A percentile compares a stretch with the other conserved stretches of the same genome.
Evolutionary conservation across 2,329 filamentous ascomycete genomes (phyloP).

Genomic region (Exserohilum rostratum): DNA sequence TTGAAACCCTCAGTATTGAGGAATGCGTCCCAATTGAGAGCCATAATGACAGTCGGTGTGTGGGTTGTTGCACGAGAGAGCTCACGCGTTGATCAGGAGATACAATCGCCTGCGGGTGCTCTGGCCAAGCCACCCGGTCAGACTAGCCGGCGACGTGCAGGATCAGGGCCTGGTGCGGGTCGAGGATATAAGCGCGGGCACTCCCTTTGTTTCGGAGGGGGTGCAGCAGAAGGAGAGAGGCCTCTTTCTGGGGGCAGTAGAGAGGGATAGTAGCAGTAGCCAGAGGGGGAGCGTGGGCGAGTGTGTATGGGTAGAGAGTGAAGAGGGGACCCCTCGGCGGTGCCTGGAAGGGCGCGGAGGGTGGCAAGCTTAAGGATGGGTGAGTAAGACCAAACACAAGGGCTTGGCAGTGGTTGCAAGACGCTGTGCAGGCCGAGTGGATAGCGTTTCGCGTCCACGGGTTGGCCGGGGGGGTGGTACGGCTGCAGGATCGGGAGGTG

Average conservation of each 20-base stretch:
- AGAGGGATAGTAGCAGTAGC: neutral
- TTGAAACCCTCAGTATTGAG: constrained; percentile 46
- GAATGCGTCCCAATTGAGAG: constrained; percentile 49
- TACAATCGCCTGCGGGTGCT: constrained; percentile 28
- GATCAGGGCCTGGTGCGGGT: constrained; percentile 22
- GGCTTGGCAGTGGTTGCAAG: constrained; percentile 24
- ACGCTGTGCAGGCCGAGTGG: constrained; percentile 10
- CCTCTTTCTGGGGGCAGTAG: neutral
- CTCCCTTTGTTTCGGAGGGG: constrained; percentile 14
- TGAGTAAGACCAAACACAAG: constrained; percentile 23
- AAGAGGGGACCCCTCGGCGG: constrained; percentile 1
- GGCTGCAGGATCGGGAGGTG: constrained; percentile 19
- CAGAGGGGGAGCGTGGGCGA: constrained; percentile 5
- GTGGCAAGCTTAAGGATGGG: constrained; percentile 25
- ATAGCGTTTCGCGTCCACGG: constrained; percentile 5
- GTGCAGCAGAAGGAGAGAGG: constrained; percentile 2
- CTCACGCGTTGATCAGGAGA: constrained; percentile 50
- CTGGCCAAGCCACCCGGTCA: constrained; percentile 32
- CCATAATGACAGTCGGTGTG: constrained; percentile 42
- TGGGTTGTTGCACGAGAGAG: constrained; percentile 35
- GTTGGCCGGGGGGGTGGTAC: constrained; percentile 5
- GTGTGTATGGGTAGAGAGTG: neutral
- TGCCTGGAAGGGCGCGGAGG: constrained; percentile 10
- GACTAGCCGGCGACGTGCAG: constrained; percentile 29
- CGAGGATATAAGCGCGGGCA: constrained; percentile 34